A percentile compares a stretch with the other conserved stretches of the same genome.
Evolutionary conservation across 345 rosid species (phyloP).

Genomic region (Lepidium aucheri): DNA sequence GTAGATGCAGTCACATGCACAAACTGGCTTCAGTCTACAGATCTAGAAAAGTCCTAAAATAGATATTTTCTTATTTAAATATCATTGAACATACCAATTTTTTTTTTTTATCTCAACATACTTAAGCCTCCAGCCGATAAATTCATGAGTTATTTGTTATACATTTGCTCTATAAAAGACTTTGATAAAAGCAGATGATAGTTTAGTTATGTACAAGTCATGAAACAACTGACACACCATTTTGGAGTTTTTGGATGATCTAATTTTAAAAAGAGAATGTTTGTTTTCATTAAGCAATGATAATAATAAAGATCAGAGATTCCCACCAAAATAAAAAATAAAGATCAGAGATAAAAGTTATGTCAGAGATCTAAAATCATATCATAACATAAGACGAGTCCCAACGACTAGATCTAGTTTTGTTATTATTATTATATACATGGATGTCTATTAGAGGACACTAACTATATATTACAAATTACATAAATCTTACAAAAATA

Average conservation of each 20-base stretch:
- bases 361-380: constrained; percentile 8
- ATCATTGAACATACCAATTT: background rate
- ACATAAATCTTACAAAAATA: background rate
- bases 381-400: constrained; percentile 1
- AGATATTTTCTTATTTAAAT: background rate
- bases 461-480: background rate
- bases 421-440: background rate
- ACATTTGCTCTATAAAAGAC: background rate
- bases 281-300: background rate
- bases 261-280: background rate
- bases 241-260: background rate
- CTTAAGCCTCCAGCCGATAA: background rate
- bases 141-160: background rate
- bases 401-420: background rate
- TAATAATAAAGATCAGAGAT: background rate
- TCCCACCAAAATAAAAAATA: too few relatives aligned
- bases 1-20: constrained; percentile 24
- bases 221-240: background rate
- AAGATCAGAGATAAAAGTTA: background rate
- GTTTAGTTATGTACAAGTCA: background rate
- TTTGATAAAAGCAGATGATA: background rate
- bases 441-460: background rate
- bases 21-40: background rate
- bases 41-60: background rate
- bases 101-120: background rate